These are phyloP conservation scores for Calonectria pteridis DNA, from an alignment of 2,329 filamentous ascomycete species.

Conservation along the genomic window DNA sequence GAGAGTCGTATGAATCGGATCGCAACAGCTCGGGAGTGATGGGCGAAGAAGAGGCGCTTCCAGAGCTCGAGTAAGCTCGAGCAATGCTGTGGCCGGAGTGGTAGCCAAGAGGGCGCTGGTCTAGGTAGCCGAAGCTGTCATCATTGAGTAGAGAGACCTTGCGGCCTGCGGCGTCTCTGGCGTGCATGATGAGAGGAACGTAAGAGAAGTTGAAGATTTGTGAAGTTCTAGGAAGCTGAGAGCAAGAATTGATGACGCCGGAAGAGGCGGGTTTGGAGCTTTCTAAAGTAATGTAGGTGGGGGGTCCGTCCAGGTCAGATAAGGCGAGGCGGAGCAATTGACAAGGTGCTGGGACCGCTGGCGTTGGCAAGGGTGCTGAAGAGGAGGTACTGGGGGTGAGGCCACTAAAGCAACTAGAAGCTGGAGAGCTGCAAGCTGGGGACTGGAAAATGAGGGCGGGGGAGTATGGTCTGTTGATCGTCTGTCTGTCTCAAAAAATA, in stretches of 20 bases:
- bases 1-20: conserved; percentile 73
- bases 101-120: conserved; percentile 48
- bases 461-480: not conserved
- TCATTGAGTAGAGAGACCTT: conserved; percentile 72
- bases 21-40: conserved; percentile 70
- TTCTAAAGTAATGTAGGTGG: conserved; percentile 13
- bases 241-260: conserved; percentile 17
- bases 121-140: conserved; percentile 48
- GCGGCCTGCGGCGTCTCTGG: conserved; percentile 67
- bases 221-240: not conserved
- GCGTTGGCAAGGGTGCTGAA: conserved; percentile 18
- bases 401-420: conserved; percentile 18
- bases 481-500: not conserved
- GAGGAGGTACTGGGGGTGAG: conserved; percentile 14
- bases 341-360: conserved; percentile 12
- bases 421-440: conserved; percentile 14
- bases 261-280: conserved; percentile 19
- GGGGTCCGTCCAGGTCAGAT: conserved; percentile 2
- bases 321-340: conserved; percentile 21
- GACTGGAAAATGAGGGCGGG: conserved; percentile 22
- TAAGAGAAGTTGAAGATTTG: conserved; percentile 7
- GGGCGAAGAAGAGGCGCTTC: conserved; percentile 59
- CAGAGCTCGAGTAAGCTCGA: conserved; percentile 51
- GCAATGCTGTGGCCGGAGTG: conserved; percentile 50
- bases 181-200: conserved; percentile 59